Percentiles rank a stretch among this genome's conserved stretches.
These are phyloP conservation scores for Yamadazyma songkhlaensis DNA, from an alignment of 1,139 yeast genomes.

Conservation along the genomic window DNA sequence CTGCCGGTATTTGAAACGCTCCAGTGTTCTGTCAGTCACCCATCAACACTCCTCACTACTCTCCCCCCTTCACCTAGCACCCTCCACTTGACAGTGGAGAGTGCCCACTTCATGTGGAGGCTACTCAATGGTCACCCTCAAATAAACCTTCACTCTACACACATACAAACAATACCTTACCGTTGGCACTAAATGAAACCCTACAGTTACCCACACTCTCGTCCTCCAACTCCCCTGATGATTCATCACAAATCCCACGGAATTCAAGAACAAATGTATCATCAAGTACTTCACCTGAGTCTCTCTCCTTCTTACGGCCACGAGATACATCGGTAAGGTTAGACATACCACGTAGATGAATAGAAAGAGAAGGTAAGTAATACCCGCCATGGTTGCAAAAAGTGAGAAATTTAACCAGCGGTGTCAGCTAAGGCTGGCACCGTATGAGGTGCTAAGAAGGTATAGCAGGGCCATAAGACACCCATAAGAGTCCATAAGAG, in stretches of 20 bases:
- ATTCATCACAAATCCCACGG: background rate
- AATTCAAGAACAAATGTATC: background rate
- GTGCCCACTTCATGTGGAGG: too few relatives aligned
- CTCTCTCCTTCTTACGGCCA: background rate
- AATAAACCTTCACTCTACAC: constrained; percentile 6
- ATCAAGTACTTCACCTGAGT: background rate
- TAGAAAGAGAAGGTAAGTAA: background rate
- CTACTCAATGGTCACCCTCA: constrained; percentile 6
- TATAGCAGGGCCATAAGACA: too few relatives aligned
- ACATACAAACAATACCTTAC: constrained; percentile 11
- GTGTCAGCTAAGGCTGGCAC: too few relatives aligned
- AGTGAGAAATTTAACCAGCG: too few relatives aligned
- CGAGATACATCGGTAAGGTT: background rate
- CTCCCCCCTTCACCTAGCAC: too few relatives aligned
- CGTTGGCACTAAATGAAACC: constrained; percentile 9
- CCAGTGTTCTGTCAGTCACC: too few relatives aligned
- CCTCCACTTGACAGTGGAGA: too few relatives aligned
- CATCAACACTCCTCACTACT: too few relatives aligned
- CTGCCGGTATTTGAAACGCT: too few relatives aligned
- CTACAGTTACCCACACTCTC: background rate
- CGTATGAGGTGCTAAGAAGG: too few relatives aligned
- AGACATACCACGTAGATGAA: background rate
- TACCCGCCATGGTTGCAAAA: too few relatives aligned
- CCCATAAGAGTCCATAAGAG: too few relatives aligned
- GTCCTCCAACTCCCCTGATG: background rate